Evolutionary conservation across 352 stramenopile species (phyloP), one percentile per base, ranked within the genome.

Genomic region (Globisporangium cystogenes): DNA sequence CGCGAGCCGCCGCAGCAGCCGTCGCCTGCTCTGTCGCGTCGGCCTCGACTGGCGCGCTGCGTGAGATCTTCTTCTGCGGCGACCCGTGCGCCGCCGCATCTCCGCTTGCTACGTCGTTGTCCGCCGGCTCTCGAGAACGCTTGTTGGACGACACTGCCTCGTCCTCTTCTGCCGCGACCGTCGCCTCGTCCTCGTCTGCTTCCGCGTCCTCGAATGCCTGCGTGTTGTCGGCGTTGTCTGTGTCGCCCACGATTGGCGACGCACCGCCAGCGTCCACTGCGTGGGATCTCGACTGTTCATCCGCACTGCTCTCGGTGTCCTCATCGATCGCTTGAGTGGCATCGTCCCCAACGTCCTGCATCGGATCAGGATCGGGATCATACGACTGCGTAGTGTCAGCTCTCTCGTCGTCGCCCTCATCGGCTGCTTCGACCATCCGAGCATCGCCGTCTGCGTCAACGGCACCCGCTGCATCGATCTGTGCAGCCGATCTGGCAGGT

Each of bases 401-500:
- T 20, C 49, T 41, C 18, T 35, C 41, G 16, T 50, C 26, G 29
- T 33, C 24, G 23, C 24, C n/a, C 23, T 50, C 35, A 4, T 50
- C 46, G 15, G 44, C 7, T 3, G 47, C 37, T 12, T 35, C 45
- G 0, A 51, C 37, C 37, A 43, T 41, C 39, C 45, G 39, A 10
- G 57, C 51, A 21, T 45, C 31, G 11, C 33, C 43, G 10, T 45
- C 12, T 18, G 33, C 33, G 18, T n/a, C 33, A 39, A n/a, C 12
- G 33, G 14, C 54, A 23, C n/a, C 29, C 15, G 53, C 29, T 26
- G 24, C 44, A 26, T 35, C 29, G 20, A 39, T 46, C n/a, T 10
- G 14, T 41, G 15, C 24, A 43, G 33, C 33, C 26, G 33, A 69
- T 52, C 54, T 70, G 64, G 7, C 49, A 60, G 5, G 54, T 48